Evolutionary conservation across 2,329 filamentous ascomycete species (phyloP).

Genomic region (Claviceps purpurea): DNA sequence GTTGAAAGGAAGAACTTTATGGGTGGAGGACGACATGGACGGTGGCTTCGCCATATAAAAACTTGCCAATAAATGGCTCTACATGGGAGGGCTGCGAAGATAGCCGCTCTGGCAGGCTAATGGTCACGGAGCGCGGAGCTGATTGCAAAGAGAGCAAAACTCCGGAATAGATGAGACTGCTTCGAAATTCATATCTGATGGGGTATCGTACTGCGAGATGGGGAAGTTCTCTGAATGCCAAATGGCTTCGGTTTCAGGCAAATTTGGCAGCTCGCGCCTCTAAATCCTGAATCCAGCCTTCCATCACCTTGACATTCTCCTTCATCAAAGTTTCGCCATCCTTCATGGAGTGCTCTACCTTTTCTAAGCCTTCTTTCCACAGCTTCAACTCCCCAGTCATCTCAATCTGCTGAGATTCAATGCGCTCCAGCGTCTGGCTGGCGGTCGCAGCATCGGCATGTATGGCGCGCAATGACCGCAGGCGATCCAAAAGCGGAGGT

Average conservation of each 20-base stretch:
- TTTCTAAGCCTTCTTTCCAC: conserved; percentile 71
- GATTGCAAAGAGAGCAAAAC: not conserved
- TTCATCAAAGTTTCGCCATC: conserved; percentile 58
- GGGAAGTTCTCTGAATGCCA: not conserved
- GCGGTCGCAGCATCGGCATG: conserved; percentile 80
- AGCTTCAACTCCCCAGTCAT: conserved; percentile 73
- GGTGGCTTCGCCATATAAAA: too few species aligned
- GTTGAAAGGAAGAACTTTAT: not conserved
- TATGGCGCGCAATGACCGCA: conserved; percentile 70
- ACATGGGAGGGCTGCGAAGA: too few species aligned
- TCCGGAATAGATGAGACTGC: not conserved
- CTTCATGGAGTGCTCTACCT: conserved; percentile 62
- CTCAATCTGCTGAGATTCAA: conserved; percentile 69
- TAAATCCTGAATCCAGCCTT: conserved; percentile 77
- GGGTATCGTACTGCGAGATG: conserved; percentile 8
- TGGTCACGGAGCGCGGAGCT: not conserved
- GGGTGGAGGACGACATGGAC: not conserved
- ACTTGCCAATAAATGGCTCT: too few species aligned
- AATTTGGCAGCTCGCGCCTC: conserved; percentile 61
- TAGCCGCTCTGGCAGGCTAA: too few species aligned
- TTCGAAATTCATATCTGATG: not conserved
- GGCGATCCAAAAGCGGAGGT: conserved; percentile 69
- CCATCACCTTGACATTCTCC: conserved; percentile 72
- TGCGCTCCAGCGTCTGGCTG: conserved; percentile 58
- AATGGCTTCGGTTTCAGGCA: conserved; percentile 16